Base-by-base conservation (phyloP, 75 land plant genomes). In the Sequoiadendron giganteum region DNA sequence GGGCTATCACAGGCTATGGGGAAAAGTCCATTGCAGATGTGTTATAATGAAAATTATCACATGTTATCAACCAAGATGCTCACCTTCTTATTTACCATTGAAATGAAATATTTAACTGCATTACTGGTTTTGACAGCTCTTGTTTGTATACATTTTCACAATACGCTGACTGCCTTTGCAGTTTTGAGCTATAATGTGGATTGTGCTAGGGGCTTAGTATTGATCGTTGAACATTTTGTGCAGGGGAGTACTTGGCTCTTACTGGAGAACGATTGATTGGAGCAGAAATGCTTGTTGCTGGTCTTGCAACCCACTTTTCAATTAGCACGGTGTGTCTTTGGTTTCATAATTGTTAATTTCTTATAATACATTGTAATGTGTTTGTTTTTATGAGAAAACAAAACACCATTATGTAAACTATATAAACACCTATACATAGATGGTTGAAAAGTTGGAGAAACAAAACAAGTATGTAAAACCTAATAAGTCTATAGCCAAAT, bases 241-340 rank as follows among this genome's bases (percentile, higher is more conserved):
- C 91, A 98, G 99, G 99, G 40, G 99, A 98, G 85, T 98, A 92
- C 90, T 87, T 98, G 85, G 99, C 93, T 38, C 56, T 97, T 85
- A 97, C 97, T 55, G 99, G 99, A 18, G 95, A 87, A 45, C 92
- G 92, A 72, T 93, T 98, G 56, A 94, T 93, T 92, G 99, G 95
- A 52, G 93, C 91, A 43, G 99, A 98, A 79, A 95, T 98, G 99
- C 30, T 94, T 86, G 93, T 94, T 72, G 93, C 95, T 86, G 99
- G 99, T 38, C 97, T 98, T 88, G 99, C 97, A 77, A 97, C 99
- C 38, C 99, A 98, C 83, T 98, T 90, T 86, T 85, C 93, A 40
- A 91, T 85, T 48, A 90, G 86, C 86, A 81, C 90, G 79, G 99
- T 98, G 78, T 79, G 89, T 85, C 78, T 87, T 88, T 85, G 65